These are phyloP conservation scores for Phialemoniopsis sp. DNA, from an alignment of 2,329 filamentous ascomycete genomes.

Conservation along the genomic window DNA sequence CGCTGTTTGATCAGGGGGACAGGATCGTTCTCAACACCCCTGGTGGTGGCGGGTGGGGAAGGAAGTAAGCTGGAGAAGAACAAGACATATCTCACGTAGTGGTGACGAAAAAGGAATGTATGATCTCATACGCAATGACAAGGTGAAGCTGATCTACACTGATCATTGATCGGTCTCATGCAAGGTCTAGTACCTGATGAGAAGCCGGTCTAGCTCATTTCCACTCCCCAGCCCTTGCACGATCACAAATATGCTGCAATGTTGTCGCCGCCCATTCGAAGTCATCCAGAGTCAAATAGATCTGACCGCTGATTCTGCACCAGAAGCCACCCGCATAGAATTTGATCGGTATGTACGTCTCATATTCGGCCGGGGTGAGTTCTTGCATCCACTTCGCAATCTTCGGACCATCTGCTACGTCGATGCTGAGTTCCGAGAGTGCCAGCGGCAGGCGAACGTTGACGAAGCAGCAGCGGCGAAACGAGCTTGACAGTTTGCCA, in stretches of 20 bases:
- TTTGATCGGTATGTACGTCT: conserved; percentile 56
- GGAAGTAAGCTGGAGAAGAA: too few relatives aligned
- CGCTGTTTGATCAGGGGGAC: too few relatives aligned
- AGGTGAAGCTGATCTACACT: too few relatives aligned
- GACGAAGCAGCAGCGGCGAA: conserved; percentile 52
- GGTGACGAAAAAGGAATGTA: too few relatives aligned
- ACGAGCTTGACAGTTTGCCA: conserved; percentile 42
- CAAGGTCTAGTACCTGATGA: too few relatives aligned
- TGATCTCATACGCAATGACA: too few relatives aligned
- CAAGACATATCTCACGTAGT: too few relatives aligned
- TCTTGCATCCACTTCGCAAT: conserved; percentile 23
- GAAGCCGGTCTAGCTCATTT: too few relatives aligned
- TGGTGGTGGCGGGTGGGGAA: too few relatives aligned
- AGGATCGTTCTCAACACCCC: too few relatives aligned
- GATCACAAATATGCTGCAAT: conserved; percentile 27
- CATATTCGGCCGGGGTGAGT: conserved; percentile 33
- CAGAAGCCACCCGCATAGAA: conserved; percentile 54
- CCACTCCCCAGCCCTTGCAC: conserved; percentile 10
- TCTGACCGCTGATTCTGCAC: conserved; percentile 59
- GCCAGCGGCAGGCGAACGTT: conserved; percentile 55
- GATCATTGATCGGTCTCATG: too few relatives aligned
- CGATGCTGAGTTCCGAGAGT: too few relatives aligned
- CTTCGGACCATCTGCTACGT: conserved; percentile 5
- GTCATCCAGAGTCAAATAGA: conserved; percentile 62
- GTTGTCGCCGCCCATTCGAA: conserved; percentile 55